A percentile compares a stretch with the other conserved stretches of the same genome.
Conservation (phyloP, 2,329 filamentous ascomycete genomes). For the Fusarium tupiense region DNA sequence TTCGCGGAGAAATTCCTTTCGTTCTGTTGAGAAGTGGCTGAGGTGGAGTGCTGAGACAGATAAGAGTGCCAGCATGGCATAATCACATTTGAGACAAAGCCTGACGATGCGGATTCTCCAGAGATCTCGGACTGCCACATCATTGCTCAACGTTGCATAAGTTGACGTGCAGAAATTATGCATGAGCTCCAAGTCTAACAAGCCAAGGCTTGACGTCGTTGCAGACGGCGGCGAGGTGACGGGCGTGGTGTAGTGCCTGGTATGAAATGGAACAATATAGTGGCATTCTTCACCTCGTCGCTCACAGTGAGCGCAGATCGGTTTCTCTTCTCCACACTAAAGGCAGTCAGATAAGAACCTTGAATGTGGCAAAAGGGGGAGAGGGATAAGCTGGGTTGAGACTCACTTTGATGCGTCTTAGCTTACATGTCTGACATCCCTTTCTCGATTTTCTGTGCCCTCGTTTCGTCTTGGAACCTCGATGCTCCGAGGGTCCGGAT, state of each 20-base stretch:
- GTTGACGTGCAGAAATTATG: neutral
- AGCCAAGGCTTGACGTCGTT: neutral
- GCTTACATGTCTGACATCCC: neutral
- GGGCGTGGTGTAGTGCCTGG: neutral
- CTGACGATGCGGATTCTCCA: neutral
- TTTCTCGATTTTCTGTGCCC: neutral
- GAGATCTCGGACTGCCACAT: neutral
- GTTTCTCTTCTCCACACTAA: neutral
- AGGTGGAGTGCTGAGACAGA: neutral
- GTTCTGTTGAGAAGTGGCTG: neutral
- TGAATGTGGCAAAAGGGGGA: too few species aligned
- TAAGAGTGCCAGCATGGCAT: neutral
- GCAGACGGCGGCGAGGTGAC: neutral
- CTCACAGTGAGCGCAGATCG: neutral
- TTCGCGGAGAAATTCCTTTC: neutral
- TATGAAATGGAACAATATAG: neutral
- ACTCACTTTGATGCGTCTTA: neutral
- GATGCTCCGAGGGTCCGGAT: neutral
- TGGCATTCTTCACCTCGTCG: neutral
- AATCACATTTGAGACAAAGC: neutral
- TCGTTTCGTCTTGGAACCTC: neutral
- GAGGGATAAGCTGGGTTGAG: accelerated
- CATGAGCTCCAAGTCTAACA: neutral
- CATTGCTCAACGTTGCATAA: neutral
- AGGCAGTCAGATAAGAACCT: neutral